phyloP scores from a whole-genome alignment of 192 early-diverging fungal species.

The Coemansia sp. region DNA sequence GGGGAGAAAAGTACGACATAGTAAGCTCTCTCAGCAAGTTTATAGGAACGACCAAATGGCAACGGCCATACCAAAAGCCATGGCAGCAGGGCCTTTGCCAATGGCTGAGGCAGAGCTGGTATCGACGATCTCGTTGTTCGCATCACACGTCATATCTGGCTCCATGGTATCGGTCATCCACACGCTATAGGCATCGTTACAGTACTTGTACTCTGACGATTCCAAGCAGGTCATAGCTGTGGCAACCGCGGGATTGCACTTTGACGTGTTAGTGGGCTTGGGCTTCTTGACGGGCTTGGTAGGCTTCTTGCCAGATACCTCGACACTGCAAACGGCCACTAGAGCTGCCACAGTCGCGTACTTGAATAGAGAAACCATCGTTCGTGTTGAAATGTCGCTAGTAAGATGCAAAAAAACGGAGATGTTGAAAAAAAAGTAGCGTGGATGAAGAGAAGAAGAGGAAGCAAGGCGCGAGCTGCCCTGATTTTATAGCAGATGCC shows the following conservation, averaged over 20 bases:
- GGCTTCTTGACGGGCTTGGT: neutral
- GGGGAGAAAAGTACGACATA: neutral
- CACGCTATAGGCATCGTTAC: neutral
- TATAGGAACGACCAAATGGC: neutral
- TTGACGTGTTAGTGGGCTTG: neutral
- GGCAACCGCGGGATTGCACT: neutral
- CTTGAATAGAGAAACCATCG: neutral
- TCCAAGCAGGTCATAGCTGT: neutral
- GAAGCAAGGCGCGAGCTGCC: neutral
- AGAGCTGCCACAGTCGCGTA: neutral
- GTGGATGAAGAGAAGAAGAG: neutral
- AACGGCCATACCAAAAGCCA: neutral
- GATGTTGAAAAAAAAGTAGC: neutral
- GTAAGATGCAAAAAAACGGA: neutral
- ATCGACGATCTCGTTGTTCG: neutral
- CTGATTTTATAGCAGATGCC: neutral
- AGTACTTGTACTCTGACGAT: neutral
- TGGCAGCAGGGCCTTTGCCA: neutral
- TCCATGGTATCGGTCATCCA: neutral
- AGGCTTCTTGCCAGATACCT: neutral
- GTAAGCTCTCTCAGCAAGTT: neutral
- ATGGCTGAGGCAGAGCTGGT: neutral
- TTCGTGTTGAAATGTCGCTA: neutral
- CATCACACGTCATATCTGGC: neutral
- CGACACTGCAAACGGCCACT: neutral